Base-by-base conservation (phyloP, 257 asterid genomes). In the Solanum paucissectum region DNA sequence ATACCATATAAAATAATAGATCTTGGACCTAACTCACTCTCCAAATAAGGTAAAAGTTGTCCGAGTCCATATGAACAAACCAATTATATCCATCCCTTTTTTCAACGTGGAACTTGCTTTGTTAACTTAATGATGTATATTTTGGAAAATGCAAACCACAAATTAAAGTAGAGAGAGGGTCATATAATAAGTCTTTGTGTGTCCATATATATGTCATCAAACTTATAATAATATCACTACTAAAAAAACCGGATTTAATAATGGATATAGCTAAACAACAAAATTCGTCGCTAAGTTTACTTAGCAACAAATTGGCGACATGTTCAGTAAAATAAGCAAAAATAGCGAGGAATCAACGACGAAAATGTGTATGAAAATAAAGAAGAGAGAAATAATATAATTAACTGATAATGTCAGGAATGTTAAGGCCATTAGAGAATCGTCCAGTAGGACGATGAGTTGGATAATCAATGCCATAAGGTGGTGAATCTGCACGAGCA, bases 401-500 rank as follows among this genome's bases (percentile, higher is more conserved):
- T 36, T 87, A 90, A 95, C 98, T 92, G 88, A 95, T 94, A 79
- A 95, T 86, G 83, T 95, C 98, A 3, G 97, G 95, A 38, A 95
- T 91, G 88, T 93, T 95, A 36, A 90, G 93, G 90, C 98, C 98
- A 37, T 95, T 95, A 62, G 97, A 95, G 84, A 95, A 95, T 46
- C 98, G 93, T 72, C 98, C 98, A 33, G 97, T 94, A 33, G 98
- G 96, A 16, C 89, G 93, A 62, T 92, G 97, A 0, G 94, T 46
- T 1, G 98, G 97, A 60, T 88, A 92, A 89, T 95, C 98, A 36
- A 95, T 92, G 58, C 98, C 98, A 7, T 95, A 94, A 6, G 98
- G 98, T 12, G 98, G 98, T 29, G 93, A 34, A 66, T 95, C 98
- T 1, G 98, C 98, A 52, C 97, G 92, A 5, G 98, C 98, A 1